Evolutionary conservation across 163 green algal species (phyloP).

Genomic region (Scenedesmus sp.): DNA sequence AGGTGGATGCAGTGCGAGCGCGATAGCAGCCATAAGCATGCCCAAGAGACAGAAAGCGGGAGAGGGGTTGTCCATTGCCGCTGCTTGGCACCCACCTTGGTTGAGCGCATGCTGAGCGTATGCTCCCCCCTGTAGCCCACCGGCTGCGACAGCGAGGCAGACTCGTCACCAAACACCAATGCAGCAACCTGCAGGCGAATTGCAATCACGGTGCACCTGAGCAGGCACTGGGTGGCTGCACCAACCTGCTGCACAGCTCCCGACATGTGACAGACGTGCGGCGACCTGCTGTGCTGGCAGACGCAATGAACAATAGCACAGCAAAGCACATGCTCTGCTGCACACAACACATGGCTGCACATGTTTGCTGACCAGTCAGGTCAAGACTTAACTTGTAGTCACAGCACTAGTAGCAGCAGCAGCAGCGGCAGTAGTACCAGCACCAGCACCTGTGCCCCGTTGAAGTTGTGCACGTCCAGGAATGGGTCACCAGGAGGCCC

Average conservation of each 20-base stretch:
- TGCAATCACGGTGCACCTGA: too few relatives aligned
- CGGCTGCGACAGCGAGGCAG: neutral
- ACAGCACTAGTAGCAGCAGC: neutral
- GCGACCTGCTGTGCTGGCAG: too few relatives aligned
- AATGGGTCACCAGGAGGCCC: constrained; percentile 30
- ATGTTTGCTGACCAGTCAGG: too few relatives aligned
- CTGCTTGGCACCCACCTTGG: constrained; percentile 32
- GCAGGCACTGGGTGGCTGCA: too few relatives aligned
- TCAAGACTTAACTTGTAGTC: too few relatives aligned
- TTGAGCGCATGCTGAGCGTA: constrained; percentile 43
- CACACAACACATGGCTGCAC: too few relatives aligned
- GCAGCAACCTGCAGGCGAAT: constrained; percentile 33
- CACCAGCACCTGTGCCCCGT: constrained; percentile 45
- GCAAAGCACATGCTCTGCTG: constrained; percentile 5
- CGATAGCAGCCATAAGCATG: too few relatives aligned
- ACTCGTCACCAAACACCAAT: constrained; percentile 35
- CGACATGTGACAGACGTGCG: too few relatives aligned
- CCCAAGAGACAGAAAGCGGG: neutral
- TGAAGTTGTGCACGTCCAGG: constrained; percentile 48
- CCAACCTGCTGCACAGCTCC: too few relatives aligned
- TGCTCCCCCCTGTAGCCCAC: constrained; percentile 42
- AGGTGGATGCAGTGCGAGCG: too few relatives aligned
- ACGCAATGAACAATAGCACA: constrained; percentile 24
- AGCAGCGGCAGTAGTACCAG: neutral
- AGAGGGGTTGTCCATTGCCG: neutral